Evolutionary conservation across 805 yeast species (phyloP), one percentile per base, ranked within the genome.

Genomic region (Brettanomyces sp.): DNA sequence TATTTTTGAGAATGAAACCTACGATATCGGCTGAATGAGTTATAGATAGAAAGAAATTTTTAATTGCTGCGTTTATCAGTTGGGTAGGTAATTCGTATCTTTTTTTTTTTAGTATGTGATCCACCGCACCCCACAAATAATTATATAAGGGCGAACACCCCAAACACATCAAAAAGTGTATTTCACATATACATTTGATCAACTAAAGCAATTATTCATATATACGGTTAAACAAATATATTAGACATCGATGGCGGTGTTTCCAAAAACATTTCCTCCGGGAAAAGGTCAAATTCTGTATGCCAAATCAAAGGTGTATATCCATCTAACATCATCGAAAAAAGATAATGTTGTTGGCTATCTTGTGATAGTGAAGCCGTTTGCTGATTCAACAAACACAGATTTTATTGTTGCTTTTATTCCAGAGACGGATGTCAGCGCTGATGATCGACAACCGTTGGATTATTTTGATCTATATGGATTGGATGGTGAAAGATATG

Each of bases 331-430:
- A 0, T 69, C 76, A 11, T 73, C 80, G 21, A 74, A 86, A 28
- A 70, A 70, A 44, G 96, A 91, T 57, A 90, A 91, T 58, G 69
- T 91, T 21, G 64, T 84, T 0, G 99, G 99, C 2, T 87, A 75
- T 55, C 60, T 93, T 36, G 69, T 84, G 5, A 69, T 93, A 13
- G 74, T 80, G 14, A 70, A 73, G 38, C 85, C 85, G 4, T 62
- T 64, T 13, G 63, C 68, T 41, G 63, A 63, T 49, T 58, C 74
- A 6, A 55, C 77, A 42, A 71, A 82, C 57, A 66, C 69, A 50
- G 88, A 83, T 37, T 64, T 81, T 3, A 59, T 77, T 5, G 63
- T 88, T 32, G 78, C 89, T 0, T 87, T 86, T 73, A 72, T 80
- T 13, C 87, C 95, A 0, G 86, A 80, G 48, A 65, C 69, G 28